A percentile compares a stretch with the other conserved stretches of the same genome.
phyloP scores from a whole-genome alignment of 257 asterid genomes.

The Anisodus acutangulus region DNA sequence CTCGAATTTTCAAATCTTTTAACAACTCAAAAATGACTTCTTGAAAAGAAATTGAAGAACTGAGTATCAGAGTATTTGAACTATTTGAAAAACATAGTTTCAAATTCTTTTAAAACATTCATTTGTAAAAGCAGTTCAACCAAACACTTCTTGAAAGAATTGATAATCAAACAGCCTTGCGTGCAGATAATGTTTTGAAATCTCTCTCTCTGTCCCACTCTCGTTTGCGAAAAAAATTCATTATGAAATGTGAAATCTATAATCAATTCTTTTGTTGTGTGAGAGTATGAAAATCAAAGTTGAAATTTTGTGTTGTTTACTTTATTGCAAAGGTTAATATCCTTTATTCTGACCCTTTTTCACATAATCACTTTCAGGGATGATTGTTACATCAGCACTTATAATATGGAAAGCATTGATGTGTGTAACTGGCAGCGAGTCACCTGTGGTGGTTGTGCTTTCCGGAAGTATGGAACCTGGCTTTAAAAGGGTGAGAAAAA shows the following conservation, averaged over 20 bases:
- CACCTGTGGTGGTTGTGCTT: slow-evolving; percentile 99
- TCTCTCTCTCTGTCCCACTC: neutral
- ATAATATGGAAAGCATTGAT: slow-evolving; percentile 98
- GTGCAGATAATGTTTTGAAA: neutral
- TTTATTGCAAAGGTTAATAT: neutral
- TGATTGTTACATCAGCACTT: slow-evolving; percentile 96
- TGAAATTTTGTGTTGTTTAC: neutral
- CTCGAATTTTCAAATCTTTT: neutral
- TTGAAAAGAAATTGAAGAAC: neutral
- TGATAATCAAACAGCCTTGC: neutral
- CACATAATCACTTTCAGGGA: slow-evolving; percentile 57
- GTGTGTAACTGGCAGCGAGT: slow-evolving; percentile 96
- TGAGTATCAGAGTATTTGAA: neutral
- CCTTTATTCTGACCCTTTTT: slow-evolving; percentile 18
- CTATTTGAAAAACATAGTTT: neutral
- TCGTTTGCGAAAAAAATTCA: neutral
- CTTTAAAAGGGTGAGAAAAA: slow-evolving; percentile 79
- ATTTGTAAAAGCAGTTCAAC: neutral
- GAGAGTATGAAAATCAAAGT: neutral
- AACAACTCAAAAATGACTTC: neutral
- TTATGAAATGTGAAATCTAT: slow-evolving; percentile 21
- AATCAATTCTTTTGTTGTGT: neutral
- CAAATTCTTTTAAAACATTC: neutral
- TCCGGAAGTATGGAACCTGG: slow-evolving; percentile 99
- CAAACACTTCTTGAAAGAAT: neutral